These are phyloP conservation scores for Dryadomyces quercivorus DNA, from an alignment of 2,329 filamentous ascomycete genomes.

Conservation along the genomic window DNA sequence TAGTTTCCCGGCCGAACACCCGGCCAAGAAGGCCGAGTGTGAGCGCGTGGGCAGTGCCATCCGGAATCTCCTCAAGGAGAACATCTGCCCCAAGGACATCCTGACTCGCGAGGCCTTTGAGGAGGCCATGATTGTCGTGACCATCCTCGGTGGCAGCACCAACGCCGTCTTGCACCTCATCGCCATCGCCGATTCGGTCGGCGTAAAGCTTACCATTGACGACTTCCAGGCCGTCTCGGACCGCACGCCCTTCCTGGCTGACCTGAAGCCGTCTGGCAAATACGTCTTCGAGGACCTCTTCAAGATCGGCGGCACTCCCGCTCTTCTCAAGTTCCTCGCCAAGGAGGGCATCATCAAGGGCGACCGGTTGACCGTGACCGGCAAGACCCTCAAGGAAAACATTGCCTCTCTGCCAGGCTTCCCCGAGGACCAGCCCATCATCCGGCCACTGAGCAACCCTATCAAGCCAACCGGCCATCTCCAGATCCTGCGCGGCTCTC, in stretches of 20 bases:
- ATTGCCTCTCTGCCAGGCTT: slow-evolving; percentile 63
- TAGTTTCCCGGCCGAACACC: slow-evolving; percentile 64
- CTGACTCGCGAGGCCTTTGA: slow-evolving; percentile 72
- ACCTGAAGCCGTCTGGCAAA: slow-evolving; percentile 75
- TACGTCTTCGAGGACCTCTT: slow-evolving; percentile 79
- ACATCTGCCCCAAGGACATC: slow-evolving; percentile 67
- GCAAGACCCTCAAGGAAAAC: slow-evolving; percentile 81
- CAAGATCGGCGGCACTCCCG: slow-evolving; percentile 76
- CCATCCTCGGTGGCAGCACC: slow-evolving; percentile 72
- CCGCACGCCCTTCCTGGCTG: slow-evolving; percentile 66
- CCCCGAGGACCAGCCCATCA: slow-evolving; percentile 67
- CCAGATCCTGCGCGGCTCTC: slow-evolving; percentile 74
- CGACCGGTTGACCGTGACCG: slow-evolving; percentile 70
- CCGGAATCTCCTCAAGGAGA: slow-evolving; percentile 60
- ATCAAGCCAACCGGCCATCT: slow-evolving; percentile 83
- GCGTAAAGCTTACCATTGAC: slow-evolving; percentile 71
- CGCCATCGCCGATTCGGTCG: slow-evolving; percentile 70
- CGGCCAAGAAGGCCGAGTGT: slow-evolving; percentile 62
- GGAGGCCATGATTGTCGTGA: slow-evolving; percentile 74
- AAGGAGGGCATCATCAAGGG: slow-evolving; percentile 75
- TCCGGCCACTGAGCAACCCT: slow-evolving; percentile 67
- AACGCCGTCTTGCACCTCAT: slow-evolving; percentile 79
- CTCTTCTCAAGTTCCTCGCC: slow-evolving; percentile 77
- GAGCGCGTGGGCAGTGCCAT: slow-evolving; percentile 59
- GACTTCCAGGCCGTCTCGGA: slow-evolving; percentile 78